These are phyloP conservation scores for Candida hispaniensis DNA, from an alignment of 805 yeast genomes.

Conservation along the genomic window DNA sequence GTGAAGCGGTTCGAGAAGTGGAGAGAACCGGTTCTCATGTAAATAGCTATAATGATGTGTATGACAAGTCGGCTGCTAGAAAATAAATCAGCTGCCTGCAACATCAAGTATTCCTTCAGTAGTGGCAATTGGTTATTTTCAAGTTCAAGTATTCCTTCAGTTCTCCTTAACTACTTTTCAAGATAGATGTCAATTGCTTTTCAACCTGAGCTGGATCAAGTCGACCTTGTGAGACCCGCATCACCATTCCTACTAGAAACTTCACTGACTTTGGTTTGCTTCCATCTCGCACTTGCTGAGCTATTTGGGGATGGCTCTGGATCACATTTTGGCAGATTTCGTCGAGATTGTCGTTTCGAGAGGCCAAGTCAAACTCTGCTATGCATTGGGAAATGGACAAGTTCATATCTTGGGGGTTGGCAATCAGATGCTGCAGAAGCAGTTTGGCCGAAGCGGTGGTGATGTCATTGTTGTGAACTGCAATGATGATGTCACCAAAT, in stretches of 20 bases:
- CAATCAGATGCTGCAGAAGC: constrained; percentile 50
- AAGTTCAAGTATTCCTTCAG: not conserved
- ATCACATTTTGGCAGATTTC: constrained; percentile 41
- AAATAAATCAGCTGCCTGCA: too few species aligned
- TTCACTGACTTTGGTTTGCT: constrained; percentile 57
- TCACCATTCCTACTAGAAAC: constrained; percentile 71
- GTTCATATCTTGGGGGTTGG: constrained; percentile 34
- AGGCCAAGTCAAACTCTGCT: constrained; percentile 34
- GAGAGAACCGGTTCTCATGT: constrained; percentile 6
- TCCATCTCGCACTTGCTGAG: constrained; percentile 45
- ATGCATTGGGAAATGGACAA: constrained; percentile 37
- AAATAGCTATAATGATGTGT: constrained; percentile 4
- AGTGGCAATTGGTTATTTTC: too few species aligned
- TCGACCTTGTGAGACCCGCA: constrained; percentile 68
- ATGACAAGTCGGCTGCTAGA: too few species aligned
- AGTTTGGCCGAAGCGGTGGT: constrained; percentile 60
- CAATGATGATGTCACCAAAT: constrained; percentile 44
- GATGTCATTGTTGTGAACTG: constrained; percentile 39
- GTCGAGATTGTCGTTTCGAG: constrained; percentile 26
- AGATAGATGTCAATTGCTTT: not conserved
- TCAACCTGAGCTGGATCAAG: constrained; percentile 28
- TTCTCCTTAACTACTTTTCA: not conserved
- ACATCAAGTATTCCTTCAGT: too few species aligned
- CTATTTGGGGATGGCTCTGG: constrained; percentile 40
- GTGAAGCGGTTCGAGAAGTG: constrained; percentile 28